A percentile compares a stretch with the other conserved stretches of the same genome.
Conservation (phyloP, 1,284 basidiomycete genomes). For the Xerocomus nothofagi region DNA sequence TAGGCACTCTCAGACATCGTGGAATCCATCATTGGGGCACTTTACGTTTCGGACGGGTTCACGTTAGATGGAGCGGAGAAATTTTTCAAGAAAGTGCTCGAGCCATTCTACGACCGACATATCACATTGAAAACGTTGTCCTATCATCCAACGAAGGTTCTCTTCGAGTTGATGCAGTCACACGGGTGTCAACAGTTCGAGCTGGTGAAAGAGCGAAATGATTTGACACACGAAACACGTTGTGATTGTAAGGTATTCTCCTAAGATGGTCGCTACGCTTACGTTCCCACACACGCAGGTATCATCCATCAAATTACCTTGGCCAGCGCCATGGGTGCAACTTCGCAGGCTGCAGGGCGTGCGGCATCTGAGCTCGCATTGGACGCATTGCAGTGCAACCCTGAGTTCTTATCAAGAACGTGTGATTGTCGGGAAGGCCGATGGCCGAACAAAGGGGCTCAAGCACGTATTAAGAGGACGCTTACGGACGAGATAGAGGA, state of each 20-base stretch:
- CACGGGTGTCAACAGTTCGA: constrained; percentile 65
- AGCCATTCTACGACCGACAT: constrained; percentile 73
- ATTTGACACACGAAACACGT: constrained; percentile 36
- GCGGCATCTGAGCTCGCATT: constrained; percentile 59
- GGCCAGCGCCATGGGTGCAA: constrained; percentile 54
- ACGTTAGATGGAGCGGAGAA: constrained; percentile 55
- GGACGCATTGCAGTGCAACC: constrained; percentile 63
- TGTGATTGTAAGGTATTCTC: constrained; percentile 48
- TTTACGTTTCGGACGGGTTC: constrained; percentile 74
- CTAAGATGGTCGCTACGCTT: constrained; percentile 4
- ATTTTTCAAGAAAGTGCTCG: constrained; percentile 64
- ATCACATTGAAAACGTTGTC: constrained; percentile 68
- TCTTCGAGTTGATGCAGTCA: constrained; percentile 71
- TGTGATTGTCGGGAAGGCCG: constrained; percentile 60
- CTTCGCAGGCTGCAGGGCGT: constrained; percentile 54
- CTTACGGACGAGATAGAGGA: constrained; percentile 35
- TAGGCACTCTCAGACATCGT: constrained; percentile 75
- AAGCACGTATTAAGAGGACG: constrained; percentile 40
- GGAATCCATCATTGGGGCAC: constrained; percentile 72
- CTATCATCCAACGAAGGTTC: constrained; percentile 68
- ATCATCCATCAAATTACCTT: constrained; percentile 64
- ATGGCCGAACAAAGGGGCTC: constrained; percentile 42
- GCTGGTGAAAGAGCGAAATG: constrained; percentile 48
- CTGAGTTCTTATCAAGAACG: constrained; percentile 55
- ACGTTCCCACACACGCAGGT: constrained; percentile 42